These are phyloP conservation scores for Pyrenophora tritici-repentis DNA, from an alignment of 2,329 filamentous ascomycete species.

Conservation along the genomic window DNA sequence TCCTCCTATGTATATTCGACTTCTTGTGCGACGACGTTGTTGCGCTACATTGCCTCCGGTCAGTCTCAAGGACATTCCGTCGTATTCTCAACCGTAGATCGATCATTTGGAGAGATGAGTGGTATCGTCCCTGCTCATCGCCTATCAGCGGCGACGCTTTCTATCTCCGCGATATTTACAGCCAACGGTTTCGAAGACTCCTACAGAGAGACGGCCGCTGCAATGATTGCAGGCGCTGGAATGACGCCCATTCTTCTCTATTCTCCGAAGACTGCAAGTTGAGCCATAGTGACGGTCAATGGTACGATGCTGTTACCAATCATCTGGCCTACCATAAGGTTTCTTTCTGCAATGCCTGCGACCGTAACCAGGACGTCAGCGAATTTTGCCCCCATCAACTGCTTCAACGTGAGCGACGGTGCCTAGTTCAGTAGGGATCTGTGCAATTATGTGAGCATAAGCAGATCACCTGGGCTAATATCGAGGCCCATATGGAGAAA, in stretches of 20 bases:
- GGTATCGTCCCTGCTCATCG: no score
- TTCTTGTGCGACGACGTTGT: conserved; percentile 9
- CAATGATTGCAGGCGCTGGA: not conserved
- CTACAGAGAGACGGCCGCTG: not conserved
- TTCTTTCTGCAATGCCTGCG: not conserved
- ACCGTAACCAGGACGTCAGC: not conserved
- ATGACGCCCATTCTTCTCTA: not conserved
- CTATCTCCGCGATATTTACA: not conserved
- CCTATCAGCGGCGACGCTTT: not conserved
- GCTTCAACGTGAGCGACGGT: conserved; percentile 1
- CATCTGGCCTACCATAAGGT: no score
- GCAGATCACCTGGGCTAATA: conserved; percentile 24
- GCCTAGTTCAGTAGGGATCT: conserved; percentile 22
- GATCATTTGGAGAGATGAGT: not conserved
- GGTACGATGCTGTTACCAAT: no score
- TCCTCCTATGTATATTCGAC: conserved; percentile 22
- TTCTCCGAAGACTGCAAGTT: not conserved
- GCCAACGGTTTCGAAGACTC: not conserved
- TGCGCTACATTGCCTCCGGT: not conserved
- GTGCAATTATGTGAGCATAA: conserved; percentile 24
- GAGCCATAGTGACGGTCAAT: no score
- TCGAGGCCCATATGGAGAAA: conserved; percentile 21
- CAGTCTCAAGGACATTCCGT: not conserved
- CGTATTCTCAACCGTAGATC: not conserved
- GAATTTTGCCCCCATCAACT: not conserved